Conservation (phyloP, 192 early-diverging fungal species). For the Gaertneriomyces sp. region DNA sequence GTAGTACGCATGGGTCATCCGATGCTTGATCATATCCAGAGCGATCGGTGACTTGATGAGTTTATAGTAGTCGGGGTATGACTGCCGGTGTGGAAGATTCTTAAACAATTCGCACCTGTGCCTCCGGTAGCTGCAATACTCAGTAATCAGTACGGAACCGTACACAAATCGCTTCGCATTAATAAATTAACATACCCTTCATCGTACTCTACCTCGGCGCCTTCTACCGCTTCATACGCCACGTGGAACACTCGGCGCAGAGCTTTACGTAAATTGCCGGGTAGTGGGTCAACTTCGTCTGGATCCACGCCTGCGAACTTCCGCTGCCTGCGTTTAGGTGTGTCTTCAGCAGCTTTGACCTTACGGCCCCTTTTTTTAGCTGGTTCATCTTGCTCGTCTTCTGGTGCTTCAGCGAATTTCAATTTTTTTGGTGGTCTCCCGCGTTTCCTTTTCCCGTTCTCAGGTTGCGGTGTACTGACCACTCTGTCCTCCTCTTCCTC, state of each 20-base stretch:
- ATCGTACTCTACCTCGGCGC: conserved; percentile 37
- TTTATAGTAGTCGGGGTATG: conserved; percentile 88
- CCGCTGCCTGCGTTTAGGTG: conserved; percentile 37
- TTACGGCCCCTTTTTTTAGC: conserved; percentile 10
- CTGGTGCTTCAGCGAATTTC: not conserved
- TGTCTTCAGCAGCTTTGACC: conserved; percentile 29
- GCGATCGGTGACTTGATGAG: conserved; percentile 87
- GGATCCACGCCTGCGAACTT: conserved; percentile 36
- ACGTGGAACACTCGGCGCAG: conserved; percentile 56
- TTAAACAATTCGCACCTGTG: conserved; percentile 50
- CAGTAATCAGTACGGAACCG: not conserved
- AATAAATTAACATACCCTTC: conserved; percentile 30
- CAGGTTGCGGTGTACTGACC: conserved; percentile 4
- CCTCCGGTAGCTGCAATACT: not conserved
- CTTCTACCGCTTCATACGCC: conserved; percentile 62
- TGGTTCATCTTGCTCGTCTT: conserved; percentile 3
- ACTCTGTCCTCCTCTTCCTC: conserved; percentile 59
- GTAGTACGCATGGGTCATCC: conserved; percentile 71
- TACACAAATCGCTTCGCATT: not conserved
- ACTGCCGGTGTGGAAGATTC: conserved; percentile 62
- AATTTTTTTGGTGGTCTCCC: conserved; percentile 22
- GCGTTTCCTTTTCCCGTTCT: conserved; percentile 14
- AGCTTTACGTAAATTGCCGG: conserved; percentile 48
- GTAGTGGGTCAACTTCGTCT: conserved; percentile 50
- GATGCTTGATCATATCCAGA: conserved; percentile 78